Evolutionary conservation across 2,329 filamentous ascomycete genomes (phyloP), one percentile per base, ranked within the genome.

Genomic region (Helminthosporium solani): DNA sequence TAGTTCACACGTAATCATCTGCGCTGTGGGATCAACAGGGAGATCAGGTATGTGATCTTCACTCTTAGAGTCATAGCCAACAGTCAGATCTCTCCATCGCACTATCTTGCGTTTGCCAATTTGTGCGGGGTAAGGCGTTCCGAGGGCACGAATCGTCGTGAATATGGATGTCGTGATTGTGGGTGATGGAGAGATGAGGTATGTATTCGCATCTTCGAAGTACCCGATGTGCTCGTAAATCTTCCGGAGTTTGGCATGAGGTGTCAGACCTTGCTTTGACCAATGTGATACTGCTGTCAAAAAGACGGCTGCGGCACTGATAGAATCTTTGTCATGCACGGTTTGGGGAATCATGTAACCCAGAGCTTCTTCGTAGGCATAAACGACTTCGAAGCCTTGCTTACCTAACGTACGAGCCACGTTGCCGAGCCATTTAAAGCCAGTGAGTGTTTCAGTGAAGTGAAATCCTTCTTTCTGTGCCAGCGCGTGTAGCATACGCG

Each of bases 351-450:
- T 82, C 83, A 85, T 85, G 63, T 84, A 86, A 1, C 83, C 83
- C 18, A 86, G 75, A 7, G 83, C 83, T 66, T 86, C 83, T 64
- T 86, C 83, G 53, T 81, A 86, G 1, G 81, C 82, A 57, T 78
- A 85, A 0, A 75, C 70, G 1, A 79, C 75, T 18, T 75, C 69
- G 53, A 78, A 79, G 19, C 78, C 79, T 33, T 63, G 36, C n/a
- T 45, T 52, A 2, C 60, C 70, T 2, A 84, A 72, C n/a, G 76
- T 69, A 15, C 76, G 74, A 1, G 81, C 79, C 36, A 78, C 73
- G 51, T 84, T 85, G 2, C 81, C 83, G 51, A 86, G 77, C 83
- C 83, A 86, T 63, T 86, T 86, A 70, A 86, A 86, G 1, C 83
- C 83, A 0, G 83, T 86, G 23, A 86, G 67, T 0, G 83, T 84